A percentile compares a stretch with the other conserved stretches of the same genome.
Evolutionary conservation across 345 rosid species (phyloP).

Genomic region (Aethionema arabicum): DNA sequence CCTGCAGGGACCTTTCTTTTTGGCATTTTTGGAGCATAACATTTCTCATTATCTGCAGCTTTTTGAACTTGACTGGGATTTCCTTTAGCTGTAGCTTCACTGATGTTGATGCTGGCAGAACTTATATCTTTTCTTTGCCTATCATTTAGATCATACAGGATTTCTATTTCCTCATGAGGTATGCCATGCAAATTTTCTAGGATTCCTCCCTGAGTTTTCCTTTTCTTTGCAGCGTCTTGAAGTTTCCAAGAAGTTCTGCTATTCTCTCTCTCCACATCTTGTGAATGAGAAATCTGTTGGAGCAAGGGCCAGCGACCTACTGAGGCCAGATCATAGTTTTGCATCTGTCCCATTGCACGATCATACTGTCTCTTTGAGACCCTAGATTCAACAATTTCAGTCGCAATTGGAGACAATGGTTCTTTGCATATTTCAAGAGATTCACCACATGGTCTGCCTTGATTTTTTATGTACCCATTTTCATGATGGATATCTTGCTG

Average conservation of each 20-base stretch:
- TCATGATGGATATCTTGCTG: constrained; percentile 30
- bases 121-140: constrained; percentile 25
- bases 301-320: constrained; percentile 27
- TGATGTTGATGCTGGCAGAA: constrained; percentile 24
- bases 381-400: constrained; percentile 38
- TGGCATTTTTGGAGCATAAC: constrained; percentile 36
- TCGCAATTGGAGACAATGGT: constrained; percentile 22
- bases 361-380: constrained; percentile 49
- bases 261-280: constrained; percentile 34
- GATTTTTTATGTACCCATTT: constrained; percentile 31
- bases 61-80: constrained; percentile 30
- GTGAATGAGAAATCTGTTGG: constrained; percentile 31
- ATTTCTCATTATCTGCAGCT: constrained; percentile 27
- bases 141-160: constrained; percentile 35
- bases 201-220: constrained; percentile 40
- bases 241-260: constrained; percentile 12
- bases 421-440: constrained; percentile 37
- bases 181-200: constrained; percentile 24
- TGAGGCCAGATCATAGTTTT: constrained; percentile 22
- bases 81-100: constrained; percentile 23
- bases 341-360: constrained; percentile 38
- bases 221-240: constrained; percentile 43
- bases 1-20: constrained; percentile 35
- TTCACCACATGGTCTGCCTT: constrained; percentile 31
- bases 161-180: constrained; percentile 27